Conservation (phyloP, 1,284 basidiomycete species). For the Cutaneotrichosporon curvatum region DNA sequence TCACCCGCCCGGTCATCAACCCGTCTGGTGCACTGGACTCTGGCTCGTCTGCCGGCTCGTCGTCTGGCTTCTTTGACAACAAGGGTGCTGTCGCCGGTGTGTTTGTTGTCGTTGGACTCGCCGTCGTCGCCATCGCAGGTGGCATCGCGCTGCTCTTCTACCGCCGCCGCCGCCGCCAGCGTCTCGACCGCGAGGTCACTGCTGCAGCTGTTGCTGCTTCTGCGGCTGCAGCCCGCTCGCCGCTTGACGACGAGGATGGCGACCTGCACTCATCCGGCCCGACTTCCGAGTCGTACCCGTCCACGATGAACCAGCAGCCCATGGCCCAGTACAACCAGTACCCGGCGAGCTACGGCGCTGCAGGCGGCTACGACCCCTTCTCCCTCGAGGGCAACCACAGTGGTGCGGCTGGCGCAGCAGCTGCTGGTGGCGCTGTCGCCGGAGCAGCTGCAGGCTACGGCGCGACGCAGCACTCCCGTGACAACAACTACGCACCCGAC, state of each 20-base stretch:
- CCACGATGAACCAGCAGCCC: conserved; percentile 32
- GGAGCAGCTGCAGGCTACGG: conserved; percentile 9
- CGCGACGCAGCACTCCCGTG: neutral
- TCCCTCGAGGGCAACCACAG: conserved; percentile 20
- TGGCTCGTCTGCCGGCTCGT: conserved; percentile 24
- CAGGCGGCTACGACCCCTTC: conserved; percentile 45
- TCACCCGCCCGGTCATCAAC: conserved; percentile 41
- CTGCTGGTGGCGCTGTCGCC: conserved; percentile 17
- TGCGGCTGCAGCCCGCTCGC: conserved; percentile 34
- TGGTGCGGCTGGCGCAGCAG: conserved; percentile 9
- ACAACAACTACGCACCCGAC: neutral
- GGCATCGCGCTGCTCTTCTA: conserved; percentile 44
- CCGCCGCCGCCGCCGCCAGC: conserved; percentile 41
- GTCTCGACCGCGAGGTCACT: conserved; percentile 46
- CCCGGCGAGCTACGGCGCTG: conserved; percentile 33
- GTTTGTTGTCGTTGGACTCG: conserved; percentile 48
- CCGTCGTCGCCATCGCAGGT: conserved; percentile 41
- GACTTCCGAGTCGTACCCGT: conserved; percentile 39
- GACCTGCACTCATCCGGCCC: conserved; percentile 28
- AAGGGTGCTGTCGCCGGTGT: conserved; percentile 47
- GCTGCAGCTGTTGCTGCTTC: conserved; percentile 46
- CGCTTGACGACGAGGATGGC: conserved; percentile 44
- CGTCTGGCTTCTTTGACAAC: conserved; percentile 42
- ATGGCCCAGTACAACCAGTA: conserved; percentile 46
- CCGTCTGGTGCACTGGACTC: conserved; percentile 40